Conservation (phyloP, 2,329 filamentous ascomycete species). For the Ramularia endophylla region DNA sequence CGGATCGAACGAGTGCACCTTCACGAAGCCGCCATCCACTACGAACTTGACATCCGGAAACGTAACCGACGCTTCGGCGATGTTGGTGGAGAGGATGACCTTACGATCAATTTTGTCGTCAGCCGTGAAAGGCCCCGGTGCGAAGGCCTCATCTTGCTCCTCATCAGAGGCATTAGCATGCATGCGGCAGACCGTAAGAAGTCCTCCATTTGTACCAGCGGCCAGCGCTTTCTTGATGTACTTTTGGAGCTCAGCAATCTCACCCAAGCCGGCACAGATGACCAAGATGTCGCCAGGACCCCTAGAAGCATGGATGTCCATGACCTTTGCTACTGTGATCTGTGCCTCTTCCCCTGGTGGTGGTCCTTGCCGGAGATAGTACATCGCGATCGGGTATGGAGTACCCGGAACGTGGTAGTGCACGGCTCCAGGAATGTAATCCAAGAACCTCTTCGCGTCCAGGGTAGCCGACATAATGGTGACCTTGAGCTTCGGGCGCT, state of each 20-base stretch:
- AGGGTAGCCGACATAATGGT: constrained; percentile 99
- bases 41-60: constrained; percentile 98
- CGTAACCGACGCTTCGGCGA: constrained; percentile 95
- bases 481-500: constrained; percentile 87
- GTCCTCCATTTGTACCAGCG: too few relatives aligned
- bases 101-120: constrained; percentile 81
- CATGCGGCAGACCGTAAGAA: constrained; percentile 87
- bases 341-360: constrained; percentile 95
- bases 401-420: constrained; percentile 89
- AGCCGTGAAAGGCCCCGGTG: constrained; percentile 67
- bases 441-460: constrained; percentile 96
- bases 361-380: constrained; percentile 91
- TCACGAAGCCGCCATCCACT: constrained; percentile 94
- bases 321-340: constrained; percentile 85
- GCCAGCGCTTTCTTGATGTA: constrained; percentile 86
- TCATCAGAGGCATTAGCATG: constrained; percentile 91
- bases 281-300: constrained; percentile 86
- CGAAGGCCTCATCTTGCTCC: constrained; percentile 89
- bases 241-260: constrained; percentile 95
- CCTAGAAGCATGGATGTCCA: constrained; percentile 94
- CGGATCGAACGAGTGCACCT: constrained; percentile 94
- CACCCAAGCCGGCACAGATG: constrained; percentile 96
- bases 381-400: constrained; percentile 96
- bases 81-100: constrained; percentile 96
- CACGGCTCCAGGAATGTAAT: constrained; percentile 92